Conservation (phyloP, 352 stramenopile species). For the Globisporangium nagaii region DNA sequence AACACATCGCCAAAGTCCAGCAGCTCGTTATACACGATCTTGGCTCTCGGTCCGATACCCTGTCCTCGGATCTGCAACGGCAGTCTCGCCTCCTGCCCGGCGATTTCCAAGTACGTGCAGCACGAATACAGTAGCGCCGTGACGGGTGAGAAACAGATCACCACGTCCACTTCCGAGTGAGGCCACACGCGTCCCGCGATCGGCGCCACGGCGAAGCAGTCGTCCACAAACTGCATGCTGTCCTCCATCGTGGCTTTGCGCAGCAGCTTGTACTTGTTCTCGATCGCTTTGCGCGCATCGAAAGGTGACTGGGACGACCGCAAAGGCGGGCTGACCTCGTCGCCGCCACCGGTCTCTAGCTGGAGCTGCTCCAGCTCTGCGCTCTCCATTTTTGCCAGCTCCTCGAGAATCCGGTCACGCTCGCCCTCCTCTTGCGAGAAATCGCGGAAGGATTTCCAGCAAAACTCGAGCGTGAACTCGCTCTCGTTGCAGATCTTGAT, state of each 20-base stretch:
- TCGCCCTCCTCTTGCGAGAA: slow-evolving; percentile 74
- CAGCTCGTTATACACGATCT: slow-evolving; percentile 91
- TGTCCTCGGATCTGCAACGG: slow-evolving; percentile 85
- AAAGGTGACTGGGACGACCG: slow-evolving; percentile 42
- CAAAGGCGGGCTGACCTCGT: slow-evolving; percentile 14
- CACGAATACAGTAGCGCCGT: slow-evolving; percentile 80
- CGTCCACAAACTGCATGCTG: slow-evolving; percentile 92
- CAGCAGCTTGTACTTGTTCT: slow-evolving; percentile 91
- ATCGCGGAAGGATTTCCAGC: slow-evolving; percentile 89
- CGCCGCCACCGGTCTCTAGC: slow-evolving; percentile 18
- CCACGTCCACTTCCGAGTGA: slow-evolving; percentile 88
- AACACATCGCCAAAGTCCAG: slow-evolving; percentile 95
- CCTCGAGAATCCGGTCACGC: slow-evolving; percentile 66
- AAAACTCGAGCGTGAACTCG: slow-evolving; percentile 89
- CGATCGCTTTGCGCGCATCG: slow-evolving; percentile 54
- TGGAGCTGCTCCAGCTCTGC: slow-evolving; percentile 67
- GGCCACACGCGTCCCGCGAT: slow-evolving; percentile 89
- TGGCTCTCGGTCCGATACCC: slow-evolving; percentile 91
- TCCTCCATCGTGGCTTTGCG: slow-evolving; percentile 87
- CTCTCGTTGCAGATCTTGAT: slow-evolving; percentile 93
- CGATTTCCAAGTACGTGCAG: slow-evolving; percentile 85
- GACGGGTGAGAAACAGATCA: slow-evolving; percentile 85
- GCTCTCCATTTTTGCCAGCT: slow-evolving; percentile 81
- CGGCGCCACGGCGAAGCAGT: slow-evolving; percentile 89
- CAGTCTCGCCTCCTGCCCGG: slow-evolving; percentile 84